Evolutionary conservation across 2,329 filamentous ascomycete genomes (phyloP).

Genomic region (Pestalotiopsis sp.): DNA sequence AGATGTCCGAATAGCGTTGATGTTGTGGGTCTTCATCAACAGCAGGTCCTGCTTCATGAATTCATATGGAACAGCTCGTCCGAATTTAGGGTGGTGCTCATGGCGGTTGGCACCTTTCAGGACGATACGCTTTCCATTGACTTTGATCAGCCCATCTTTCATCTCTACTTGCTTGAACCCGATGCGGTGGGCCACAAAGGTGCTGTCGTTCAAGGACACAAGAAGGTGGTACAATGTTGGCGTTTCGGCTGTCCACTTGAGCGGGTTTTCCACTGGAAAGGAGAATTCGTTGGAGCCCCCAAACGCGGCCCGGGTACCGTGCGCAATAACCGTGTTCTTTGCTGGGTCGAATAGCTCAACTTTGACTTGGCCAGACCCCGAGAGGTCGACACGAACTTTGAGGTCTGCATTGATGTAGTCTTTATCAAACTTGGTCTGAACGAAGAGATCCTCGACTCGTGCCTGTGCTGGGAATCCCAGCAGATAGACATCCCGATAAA

Average conservation of each 20-base stretch:
- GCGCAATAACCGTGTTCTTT: constrained; percentile 56
- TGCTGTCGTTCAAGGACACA: constrained; percentile 26
- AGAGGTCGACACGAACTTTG: constrained; percentile 43
- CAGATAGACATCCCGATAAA: constrained; percentile 58
- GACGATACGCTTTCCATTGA: constrained; percentile 60
- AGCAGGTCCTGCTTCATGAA: constrained; percentile 58
- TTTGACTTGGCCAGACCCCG: constrained; percentile 59
- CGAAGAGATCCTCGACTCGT: constrained; percentile 58
- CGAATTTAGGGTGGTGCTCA: constrained; percentile 59
- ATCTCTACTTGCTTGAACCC: constrained; percentile 64
- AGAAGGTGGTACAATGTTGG: constrained; percentile 54
- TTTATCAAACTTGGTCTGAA: constrained; percentile 54
- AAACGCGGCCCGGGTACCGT: constrained; percentile 46
- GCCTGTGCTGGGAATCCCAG: constrained; percentile 53
- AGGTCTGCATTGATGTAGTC: constrained; percentile 54
- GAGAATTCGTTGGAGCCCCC: constrained; percentile 37
- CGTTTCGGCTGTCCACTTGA: constrained; percentile 64
- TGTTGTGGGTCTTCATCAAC: constrained; percentile 63
- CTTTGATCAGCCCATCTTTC: constrained; percentile 54
- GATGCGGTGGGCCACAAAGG: constrained; percentile 47
- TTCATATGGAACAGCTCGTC: constrained; percentile 55
- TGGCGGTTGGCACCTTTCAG: constrained; percentile 64
- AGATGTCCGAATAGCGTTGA: constrained; percentile 63
- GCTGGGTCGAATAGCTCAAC: constrained; percentile 58
- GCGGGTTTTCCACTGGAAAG: constrained; percentile 42